Evolutionary conservation across 2,329 filamentous ascomycete species (phyloP).

Genomic region (Penicillium sp.): DNA sequence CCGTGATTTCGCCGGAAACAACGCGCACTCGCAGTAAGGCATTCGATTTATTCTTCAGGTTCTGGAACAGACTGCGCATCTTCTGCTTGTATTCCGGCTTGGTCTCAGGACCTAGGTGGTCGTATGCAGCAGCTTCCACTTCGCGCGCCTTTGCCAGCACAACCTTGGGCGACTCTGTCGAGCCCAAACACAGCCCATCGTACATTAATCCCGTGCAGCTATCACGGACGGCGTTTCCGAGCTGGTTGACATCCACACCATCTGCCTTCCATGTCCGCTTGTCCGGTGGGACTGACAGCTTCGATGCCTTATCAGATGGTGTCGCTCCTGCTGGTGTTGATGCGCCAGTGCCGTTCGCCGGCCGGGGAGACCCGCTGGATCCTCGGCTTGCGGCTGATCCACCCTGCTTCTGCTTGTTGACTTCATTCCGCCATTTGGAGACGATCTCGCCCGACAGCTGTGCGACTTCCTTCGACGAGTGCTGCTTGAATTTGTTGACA

Average conservation of each 20-base stretch:
- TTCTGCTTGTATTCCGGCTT: slow-evolving; percentile 76
- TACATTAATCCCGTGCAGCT: slow-evolving; percentile 89
- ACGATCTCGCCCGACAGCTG: slow-evolving; percentile 78
- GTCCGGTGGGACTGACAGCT: slow-evolving; percentile 60
- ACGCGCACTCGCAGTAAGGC: slow-evolving; percentile 72
- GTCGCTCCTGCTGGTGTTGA: slow-evolving; percentile 51
- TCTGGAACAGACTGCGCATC: slow-evolving; percentile 88
- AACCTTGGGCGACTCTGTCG: slow-evolving; percentile 56
- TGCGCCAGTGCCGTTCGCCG: slow-evolving; percentile 48
- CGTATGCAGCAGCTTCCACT: slow-evolving; percentile 74
- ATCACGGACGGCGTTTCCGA: slow-evolving; percentile 71
- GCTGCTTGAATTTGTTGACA: slow-evolving; percentile 79
- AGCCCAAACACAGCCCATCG: slow-evolving; percentile 79
- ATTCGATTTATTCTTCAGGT: slow-evolving; percentile 92
- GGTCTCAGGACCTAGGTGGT: slow-evolving; percentile 66
- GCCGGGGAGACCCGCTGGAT: slow-evolving; percentile 43
- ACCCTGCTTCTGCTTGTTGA: slow-evolving; percentile 49
- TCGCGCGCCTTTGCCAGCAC: slow-evolving; percentile 66
- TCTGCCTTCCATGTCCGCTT: slow-evolving; percentile 83
- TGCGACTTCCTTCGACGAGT: slow-evolving; percentile 72
- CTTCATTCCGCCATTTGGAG: slow-evolving; percentile 57
- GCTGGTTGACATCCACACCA: slow-evolving; percentile 73
- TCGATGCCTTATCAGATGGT: slow-evolving; percentile 51
- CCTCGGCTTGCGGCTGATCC: slow-evolving; percentile 39
- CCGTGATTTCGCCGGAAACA: slow-evolving; percentile 67